A percentile compares a stretch with the other conserved stretches of the same genome.
These are phyloP conservation scores for Chionographis japonica DNA, from an alignment of 106 monocot genomes.

Conservation along the genomic window DNA sequence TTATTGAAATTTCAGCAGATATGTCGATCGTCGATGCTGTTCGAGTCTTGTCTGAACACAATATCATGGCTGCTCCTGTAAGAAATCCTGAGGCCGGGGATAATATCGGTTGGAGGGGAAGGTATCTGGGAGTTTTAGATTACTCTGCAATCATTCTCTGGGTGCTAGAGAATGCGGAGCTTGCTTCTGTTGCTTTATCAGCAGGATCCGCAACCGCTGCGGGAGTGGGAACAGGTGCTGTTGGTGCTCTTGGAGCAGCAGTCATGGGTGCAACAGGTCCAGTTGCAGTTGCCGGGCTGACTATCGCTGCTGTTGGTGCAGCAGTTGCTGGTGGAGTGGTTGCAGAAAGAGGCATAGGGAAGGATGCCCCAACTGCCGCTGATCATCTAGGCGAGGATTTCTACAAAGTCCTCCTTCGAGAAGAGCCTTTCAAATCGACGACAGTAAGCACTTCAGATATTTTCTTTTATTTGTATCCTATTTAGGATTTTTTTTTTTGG, in stretches of 20 bases:
- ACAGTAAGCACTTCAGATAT: slow-evolving; percentile 34
- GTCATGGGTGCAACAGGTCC: slow-evolving; percentile 56
- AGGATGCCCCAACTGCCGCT: slow-evolving; percentile 55
- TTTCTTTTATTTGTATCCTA: background rate
- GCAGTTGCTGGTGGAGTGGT: slow-evolving; percentile 64
- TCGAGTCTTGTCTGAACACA: slow-evolving; percentile 61
- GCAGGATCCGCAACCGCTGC: slow-evolving; percentile 68
- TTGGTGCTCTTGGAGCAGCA: slow-evolving; percentile 57
- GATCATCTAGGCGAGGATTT: slow-evolving; percentile 69
- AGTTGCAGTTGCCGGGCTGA: slow-evolving; percentile 58
- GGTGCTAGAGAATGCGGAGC: slow-evolving; percentile 88
- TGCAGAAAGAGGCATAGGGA: slow-evolving; percentile 43
- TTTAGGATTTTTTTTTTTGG: background rate
- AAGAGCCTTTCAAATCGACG: slow-evolving; percentile 88
- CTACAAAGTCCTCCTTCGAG: slow-evolving; percentile 52
- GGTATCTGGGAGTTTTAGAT: slow-evolving; percentile 82
- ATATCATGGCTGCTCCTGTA: slow-evolving; percentile 83
- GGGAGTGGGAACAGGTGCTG: slow-evolving; percentile 54
- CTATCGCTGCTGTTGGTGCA: slow-evolving; percentile 61
- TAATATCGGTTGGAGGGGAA: slow-evolving; percentile 44
- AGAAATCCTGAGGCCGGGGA: slow-evolving; percentile 34
- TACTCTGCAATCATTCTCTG: slow-evolving; percentile 81
- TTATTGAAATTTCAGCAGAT: slow-evolving; percentile 81
- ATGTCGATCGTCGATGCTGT: slow-evolving; percentile 64
- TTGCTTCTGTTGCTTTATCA: slow-evolving; percentile 62